Conservation (phyloP, 1,139 yeast genomes). For the Kodamaea ohmeri region DNA sequence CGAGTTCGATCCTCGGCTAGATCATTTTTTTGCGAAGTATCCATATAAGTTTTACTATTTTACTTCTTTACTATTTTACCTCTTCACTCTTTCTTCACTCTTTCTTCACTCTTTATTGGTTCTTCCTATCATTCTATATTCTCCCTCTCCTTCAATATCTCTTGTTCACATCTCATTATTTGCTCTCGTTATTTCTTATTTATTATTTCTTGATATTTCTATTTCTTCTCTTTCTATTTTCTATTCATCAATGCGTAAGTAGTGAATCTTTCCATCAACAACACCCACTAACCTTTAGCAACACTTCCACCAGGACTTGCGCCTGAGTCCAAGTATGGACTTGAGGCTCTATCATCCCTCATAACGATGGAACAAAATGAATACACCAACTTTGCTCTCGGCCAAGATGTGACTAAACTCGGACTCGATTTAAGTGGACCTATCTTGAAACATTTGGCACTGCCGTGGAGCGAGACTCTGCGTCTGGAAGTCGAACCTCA, state of each 20-base stretch:
- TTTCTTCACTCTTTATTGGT: neutral
- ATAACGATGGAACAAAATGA: conserved; percentile 67
- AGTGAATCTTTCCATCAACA: neutral
- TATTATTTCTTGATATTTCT: neutral
- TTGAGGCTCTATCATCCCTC: conserved; percentile 68
- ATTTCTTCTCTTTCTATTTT: neutral
- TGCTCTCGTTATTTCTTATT: neutral
- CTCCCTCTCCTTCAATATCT: neutral
- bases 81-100: neutral
- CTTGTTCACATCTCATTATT: neutral
- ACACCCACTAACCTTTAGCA: conserved; percentile 15
- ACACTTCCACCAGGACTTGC: conserved; percentile 31
- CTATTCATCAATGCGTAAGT: conserved; percentile 4
- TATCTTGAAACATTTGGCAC: conserved; percentile 70
- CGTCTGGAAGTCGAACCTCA: conserved; percentile 89
- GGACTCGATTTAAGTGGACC: conserved; percentile 61
- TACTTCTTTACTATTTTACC: neutral
- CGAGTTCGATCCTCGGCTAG: conserved; percentile 25
- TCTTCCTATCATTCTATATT: neutral
- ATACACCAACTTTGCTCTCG: conserved; percentile 71
- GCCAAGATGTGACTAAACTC: conserved; percentile 74
- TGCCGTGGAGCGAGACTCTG: conserved; percentile 94
- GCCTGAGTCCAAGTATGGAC: conserved; percentile 58
- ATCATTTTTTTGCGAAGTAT: conserved; percentile 18
- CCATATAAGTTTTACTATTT: neutral